Conservation (phyloP, 805 yeast genomes). For the Suhomyces faveliae region DNA sequence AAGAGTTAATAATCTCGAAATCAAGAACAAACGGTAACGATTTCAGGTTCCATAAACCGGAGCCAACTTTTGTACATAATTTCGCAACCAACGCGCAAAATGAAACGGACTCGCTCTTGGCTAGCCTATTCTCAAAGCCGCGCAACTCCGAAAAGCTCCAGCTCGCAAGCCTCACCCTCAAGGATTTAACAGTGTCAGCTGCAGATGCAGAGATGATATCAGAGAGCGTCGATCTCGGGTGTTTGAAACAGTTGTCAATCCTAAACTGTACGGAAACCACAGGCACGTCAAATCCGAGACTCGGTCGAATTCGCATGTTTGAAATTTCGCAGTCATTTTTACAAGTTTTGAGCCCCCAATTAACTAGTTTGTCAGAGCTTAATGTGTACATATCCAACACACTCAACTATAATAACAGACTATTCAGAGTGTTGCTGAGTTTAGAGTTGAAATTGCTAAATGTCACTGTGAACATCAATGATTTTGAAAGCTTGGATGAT, state of each 20-base stretch:
- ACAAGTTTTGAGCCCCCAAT: background rate
- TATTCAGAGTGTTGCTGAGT: background rate
- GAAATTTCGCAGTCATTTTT: background rate
- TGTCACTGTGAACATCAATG: conserved; percentile 2
- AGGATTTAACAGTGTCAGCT: background rate
- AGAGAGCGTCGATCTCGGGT: background rate
- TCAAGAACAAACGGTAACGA: background rate
- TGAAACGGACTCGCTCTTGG: background rate
- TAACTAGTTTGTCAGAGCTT: background rate
- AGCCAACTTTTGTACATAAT: background rate
- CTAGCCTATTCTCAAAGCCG: background rate
- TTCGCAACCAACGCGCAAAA: background rate
- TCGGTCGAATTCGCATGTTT: background rate
- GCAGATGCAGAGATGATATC: conserved; percentile 2
- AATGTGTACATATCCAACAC: background rate
- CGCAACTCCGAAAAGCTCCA: background rate
- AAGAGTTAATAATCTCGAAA: conserved; percentile 6
- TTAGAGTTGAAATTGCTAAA: conserved; percentile 3
- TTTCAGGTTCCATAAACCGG: conserved; percentile 1
- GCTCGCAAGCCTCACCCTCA: background rate
- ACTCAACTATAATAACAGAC: conserved; percentile 1
- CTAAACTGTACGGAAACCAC: conserved; percentile 3
- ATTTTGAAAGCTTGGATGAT: conserved; percentile 3
- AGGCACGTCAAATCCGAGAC: background rate
- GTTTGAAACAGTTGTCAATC: conserved; percentile 1